phyloP scores from a whole-genome alignment of 83 land plant species.

The Diphasiastrum complanatum region DNA sequence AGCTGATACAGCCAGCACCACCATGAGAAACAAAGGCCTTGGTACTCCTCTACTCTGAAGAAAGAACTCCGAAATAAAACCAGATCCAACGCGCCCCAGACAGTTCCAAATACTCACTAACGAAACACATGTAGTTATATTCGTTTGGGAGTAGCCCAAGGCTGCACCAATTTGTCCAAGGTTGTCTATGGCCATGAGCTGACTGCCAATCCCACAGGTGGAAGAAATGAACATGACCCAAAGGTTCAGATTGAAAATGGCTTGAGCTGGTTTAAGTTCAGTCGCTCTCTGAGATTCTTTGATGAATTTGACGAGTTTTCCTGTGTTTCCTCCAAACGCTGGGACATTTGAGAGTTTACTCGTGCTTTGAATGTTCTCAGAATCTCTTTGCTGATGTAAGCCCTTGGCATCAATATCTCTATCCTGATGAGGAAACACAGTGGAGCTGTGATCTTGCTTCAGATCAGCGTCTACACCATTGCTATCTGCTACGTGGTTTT shows the following conservation, averaged over 20 bases:
- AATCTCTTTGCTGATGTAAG: no score
- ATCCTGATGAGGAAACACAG: no score
- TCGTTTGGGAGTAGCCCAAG: conserved; percentile 44
- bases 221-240: conserved; percentile 54
- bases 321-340: neutral
- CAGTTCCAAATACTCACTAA: conserved; percentile 75
- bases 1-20: conserved; percentile 37
- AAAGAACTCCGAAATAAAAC: conserved; percentile 50
- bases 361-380: no score
- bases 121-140: conserved; percentile 46
- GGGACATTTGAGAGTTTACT: no score
- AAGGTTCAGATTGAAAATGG: conserved; percentile 39
- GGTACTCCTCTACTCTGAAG: conserved; percentile 39
- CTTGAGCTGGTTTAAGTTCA: conserved; percentile 41
- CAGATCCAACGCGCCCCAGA: conserved; percentile 61
- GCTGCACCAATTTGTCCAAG: conserved; percentile 66
- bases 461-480: no score
- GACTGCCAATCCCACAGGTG: conserved; percentile 61
- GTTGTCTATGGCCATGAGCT: conserved; percentile 61
- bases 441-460: no score
- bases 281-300: conserved; percentile 32
- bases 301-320: neutral
- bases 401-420: no score
- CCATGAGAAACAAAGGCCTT: conserved; percentile 50
- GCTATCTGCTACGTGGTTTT: no score